Evolutionary conservation across 2,329 filamentous ascomycete genomes (phyloP), one percentile per base, ranked within the genome.

Genomic region (Beauveria medogensis): DNA sequence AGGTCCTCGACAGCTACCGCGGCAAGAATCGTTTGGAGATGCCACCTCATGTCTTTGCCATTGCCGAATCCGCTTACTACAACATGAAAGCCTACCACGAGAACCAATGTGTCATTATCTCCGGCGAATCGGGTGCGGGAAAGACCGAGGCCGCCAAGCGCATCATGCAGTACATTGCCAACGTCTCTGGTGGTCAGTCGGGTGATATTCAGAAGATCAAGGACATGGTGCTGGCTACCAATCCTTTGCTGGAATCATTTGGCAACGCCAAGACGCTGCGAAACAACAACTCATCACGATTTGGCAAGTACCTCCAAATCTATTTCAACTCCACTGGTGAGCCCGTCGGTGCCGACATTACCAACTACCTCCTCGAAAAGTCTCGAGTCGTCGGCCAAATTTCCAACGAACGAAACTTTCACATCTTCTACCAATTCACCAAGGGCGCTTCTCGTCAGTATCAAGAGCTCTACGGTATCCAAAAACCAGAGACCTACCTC

Each of bases 31-130:
- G 94, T 66, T 83, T 99, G 66, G 94, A 99, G 78, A 86, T 91
- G 78, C 90, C 92, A 30, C 94, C 94, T 9, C 94, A 99, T 75
- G 94, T 99, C 67, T 99, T 97, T 74, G 93, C 92, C 63, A 94
- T 99, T 70, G 94, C 94, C 71, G 94, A 99, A 77, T 89, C 93
- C 8, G 77, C 92, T 60, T 99, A 99, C 80, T 97, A 97, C 80
- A 97, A 99, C 80, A 97, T 99, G 94, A 97, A 97, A 75, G 93
- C 92, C 52, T 99, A 99, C 81, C 91, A 91, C 71, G 94, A 97
- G 69, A 97, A 97, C 78, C 94, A 99, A 75, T 97, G 94, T 78
- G 93, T 99, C 67, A 99, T 99, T 75, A 99, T 99, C 68, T 97
- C 94, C 5, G 94, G 94, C 72, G 94, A 99, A 77, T 97, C 94